phyloP scores from a whole-genome alignment of 345 rosid genomes.

The Ceriops zippeliana region DNA sequence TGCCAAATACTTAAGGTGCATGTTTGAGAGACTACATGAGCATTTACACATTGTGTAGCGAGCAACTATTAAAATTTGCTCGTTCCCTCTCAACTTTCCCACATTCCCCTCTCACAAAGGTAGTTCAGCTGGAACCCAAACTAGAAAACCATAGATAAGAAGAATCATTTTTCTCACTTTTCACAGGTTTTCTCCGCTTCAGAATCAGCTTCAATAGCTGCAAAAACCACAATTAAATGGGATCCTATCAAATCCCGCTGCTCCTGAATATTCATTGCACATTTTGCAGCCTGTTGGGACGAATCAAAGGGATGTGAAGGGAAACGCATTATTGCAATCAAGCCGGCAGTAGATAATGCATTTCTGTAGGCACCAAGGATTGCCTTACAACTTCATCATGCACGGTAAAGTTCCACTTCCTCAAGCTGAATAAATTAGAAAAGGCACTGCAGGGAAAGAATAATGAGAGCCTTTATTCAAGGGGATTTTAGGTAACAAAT shows the following conservation, averaged over 20 bases:
- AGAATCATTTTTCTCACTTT: slow-evolving; percentile 1
- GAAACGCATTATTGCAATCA: too few relatives aligned
- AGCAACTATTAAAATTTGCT: not conserved
- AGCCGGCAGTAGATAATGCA: too few relatives aligned
- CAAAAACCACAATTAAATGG: not conserved
- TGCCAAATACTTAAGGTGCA: not conserved
- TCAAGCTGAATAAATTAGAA: slow-evolving; percentile 51
- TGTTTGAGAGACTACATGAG: slow-evolving; percentile 9
- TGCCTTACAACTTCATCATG: slow-evolving; percentile 20
- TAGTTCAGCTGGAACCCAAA: slow-evolving; percentile 6
- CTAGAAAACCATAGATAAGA: slow-evolving; percentile 5
- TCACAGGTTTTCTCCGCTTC: slow-evolving; percentile 1
- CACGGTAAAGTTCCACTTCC: slow-evolving; percentile 17
- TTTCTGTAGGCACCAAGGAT: not conserved
- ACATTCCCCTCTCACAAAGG: not conserved
- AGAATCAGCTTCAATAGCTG: slow-evolving; percentile 20
- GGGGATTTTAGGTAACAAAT: not conserved
- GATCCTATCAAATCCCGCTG: too few relatives aligned
- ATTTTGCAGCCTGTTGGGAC: too few relatives aligned
- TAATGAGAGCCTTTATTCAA: slow-evolving; percentile 10
- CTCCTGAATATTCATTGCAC: too few relatives aligned
- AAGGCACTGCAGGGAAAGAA: slow-evolving; percentile 48
- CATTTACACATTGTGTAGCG: slow-evolving; percentile 16
- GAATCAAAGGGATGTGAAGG: too few relatives aligned
- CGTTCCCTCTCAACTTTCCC: not conserved